A percentile compares a stretch with the other conserved stretches of the same genome.
phyloP scores from a whole-genome alignment of 352 stramenopile genomes.

The Aphanomyces cochlioides region DNA sequence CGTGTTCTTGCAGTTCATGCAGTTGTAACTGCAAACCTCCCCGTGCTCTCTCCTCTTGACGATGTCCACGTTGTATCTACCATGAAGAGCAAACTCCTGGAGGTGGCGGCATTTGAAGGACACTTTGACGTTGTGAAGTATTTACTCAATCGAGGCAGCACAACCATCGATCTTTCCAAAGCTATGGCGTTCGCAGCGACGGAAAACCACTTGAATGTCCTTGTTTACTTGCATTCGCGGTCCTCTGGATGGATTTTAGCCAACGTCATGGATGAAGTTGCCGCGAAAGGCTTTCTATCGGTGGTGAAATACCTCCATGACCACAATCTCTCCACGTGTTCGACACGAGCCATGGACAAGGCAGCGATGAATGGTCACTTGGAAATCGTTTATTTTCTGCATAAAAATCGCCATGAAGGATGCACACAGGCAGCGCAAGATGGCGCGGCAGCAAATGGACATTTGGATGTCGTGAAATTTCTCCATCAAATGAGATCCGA shows the following conservation, averaged over 20 bases:
- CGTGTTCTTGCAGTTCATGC: neutral
- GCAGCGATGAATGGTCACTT: neutral
- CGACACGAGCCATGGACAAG: neutral
- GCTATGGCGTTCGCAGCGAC: neutral
- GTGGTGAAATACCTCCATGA: neutral
- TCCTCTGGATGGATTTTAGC: too few relatives aligned
- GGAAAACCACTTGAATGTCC: neutral
- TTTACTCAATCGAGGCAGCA: neutral
- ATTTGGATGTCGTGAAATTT: conserved; percentile 43
- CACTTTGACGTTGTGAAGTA: neutral
- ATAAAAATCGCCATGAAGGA: neutral
- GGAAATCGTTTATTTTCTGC: neutral
- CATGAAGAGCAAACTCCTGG: neutral
- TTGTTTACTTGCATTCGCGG: neutral
- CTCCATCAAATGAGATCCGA: conserved; percentile 44
- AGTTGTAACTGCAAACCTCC: neutral
- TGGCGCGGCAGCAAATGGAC: conserved; percentile 37
- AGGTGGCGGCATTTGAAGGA: neutral
- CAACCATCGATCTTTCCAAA: neutral
- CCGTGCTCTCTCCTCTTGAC: neutral
- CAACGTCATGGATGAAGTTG: neutral
- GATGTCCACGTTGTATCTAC: neutral
- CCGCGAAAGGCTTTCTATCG: neutral
- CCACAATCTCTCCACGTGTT: neutral
- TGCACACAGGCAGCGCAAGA: neutral